Evolutionary conservation across 2,329 filamentous ascomycete genomes (phyloP).

Genomic region (Clonostachys rhizophaga): DNA sequence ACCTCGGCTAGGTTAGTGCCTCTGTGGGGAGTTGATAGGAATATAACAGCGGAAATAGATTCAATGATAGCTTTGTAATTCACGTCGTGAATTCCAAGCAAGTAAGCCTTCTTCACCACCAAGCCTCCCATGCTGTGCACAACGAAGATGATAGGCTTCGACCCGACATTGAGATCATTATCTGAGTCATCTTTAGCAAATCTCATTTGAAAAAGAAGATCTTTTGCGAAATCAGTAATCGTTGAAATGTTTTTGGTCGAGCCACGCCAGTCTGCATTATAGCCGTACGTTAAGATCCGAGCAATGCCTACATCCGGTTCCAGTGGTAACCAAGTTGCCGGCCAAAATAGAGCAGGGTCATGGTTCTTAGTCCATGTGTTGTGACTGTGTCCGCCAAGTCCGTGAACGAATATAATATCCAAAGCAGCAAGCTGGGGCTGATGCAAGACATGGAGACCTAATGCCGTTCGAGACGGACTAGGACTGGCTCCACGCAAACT

Average conservation of each 20-base stretch:
- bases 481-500: too few relatives aligned
- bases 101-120: slow-evolving; percentile 1
- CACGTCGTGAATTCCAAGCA: background rate
- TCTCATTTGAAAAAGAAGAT: background rate
- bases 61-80: background rate
- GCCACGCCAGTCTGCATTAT: background rate
- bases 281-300: slow-evolving; percentile 1
- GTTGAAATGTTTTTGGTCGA: background rate
- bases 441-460: too few relatives aligned
- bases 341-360: slow-evolving; percentile 1
- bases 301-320: background rate
- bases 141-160: slow-evolving; percentile 1
- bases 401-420: slow-evolving; percentile 2
- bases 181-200: background rate
- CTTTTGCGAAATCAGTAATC: background rate
- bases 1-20: background rate
- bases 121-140: slow-evolving; percentile 3
- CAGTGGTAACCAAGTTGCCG: background rate
- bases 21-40: background rate
- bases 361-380: background rate
- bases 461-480: too few relatives aligned
- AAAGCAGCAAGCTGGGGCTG: background rate
- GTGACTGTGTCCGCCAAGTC: background rate
- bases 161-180: background rate
- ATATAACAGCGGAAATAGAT: background rate